Evolutionary conservation across 805 yeast genomes (phyloP), one percentile per base, ranked within the genome.

Genomic region (Yamadazyma ubonensis): DNA sequence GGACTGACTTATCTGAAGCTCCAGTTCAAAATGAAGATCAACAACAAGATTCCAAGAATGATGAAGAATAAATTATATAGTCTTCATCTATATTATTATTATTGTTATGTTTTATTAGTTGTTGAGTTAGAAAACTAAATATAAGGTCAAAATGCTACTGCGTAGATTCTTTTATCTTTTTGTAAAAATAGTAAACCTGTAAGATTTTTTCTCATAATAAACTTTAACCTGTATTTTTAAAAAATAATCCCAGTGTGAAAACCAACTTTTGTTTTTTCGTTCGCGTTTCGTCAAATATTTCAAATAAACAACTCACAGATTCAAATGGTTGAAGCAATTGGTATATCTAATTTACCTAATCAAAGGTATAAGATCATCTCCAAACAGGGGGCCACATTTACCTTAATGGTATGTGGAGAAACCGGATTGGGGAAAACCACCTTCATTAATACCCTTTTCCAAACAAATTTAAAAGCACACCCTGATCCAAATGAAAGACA

Each of bases 1-100:
- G 99, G 99, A 89, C 96, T 53, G 96, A 88, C 64, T 85, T 87
- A 83, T 83, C 90, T 38, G 91, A 86, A 68, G 82, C 89, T 39
- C 73, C 73, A 39, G 70, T 67, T 44, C 71, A 64, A 49, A 54
- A 55, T 38, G 70, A 65, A 44, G 63, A 59, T 38, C 62, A 50
- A 48, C 49, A 42, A 44, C 44, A 41, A 39, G 51, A 47, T 14
- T 42, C 44, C 27, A 47, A 47, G 38, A 42, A 44, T 38, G 51
- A 47, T 19, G 51, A 47, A 30, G 51, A 47, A 19, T 47, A 38
- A 34, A 22, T 39, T 18, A 33, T 39, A 34, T 39, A 23, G 26
- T 23, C 26, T 23, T 10, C 26, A 23, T 23, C n/a, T n/a, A n/a
- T n/a, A n/a, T n/a, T n/a, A n/a, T 12, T 23, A 23, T 23, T 23